Evolutionary conservation across 352 stramenopile genomes (phyloP), one percentile per base, ranked within the genome.

Genomic region (Pythium sukuiense): DNA sequence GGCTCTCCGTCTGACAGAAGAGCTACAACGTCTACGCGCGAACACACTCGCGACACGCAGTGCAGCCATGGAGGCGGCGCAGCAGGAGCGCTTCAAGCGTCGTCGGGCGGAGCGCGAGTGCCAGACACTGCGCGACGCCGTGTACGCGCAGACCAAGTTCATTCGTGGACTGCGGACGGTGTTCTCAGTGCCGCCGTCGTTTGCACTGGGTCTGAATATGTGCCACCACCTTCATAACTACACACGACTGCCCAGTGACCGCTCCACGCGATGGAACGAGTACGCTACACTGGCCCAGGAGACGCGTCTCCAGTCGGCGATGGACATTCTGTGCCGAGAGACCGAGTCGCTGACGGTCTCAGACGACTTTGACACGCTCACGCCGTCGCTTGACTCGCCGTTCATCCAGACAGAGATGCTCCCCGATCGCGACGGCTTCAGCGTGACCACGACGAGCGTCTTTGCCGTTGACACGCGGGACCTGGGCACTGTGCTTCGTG

Each of bases 401-500:
- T 59, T 45, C 48, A 52, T 58, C 33, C 48, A 64, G 30, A 55
- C 46, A 32, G 58, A 62, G 56, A 62, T 62, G 56, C 37, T 62
- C 8, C 56, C 56, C 14, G 56, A 62, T 41, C 14, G 8, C 33
- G n/a, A 49, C 12, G 58, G 58, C 30, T 65, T 59, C 26, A 70
- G 69, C 32, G 69, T 76, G 59, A 82, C 70, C n/a, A 76, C 72
- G 27, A 70, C 60, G 0, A 65, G 65, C 12, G 70, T 77, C 43
- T 82, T 75, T 48, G 69, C 72, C 13, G 67, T 82, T 60, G 74
- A 77, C 43, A 73, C 65, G 13, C 41, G 35, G 7, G 60, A 79
- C 48, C 55, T 74, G 8, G 63, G 61, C 5, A 73, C 48, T n/a
- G 58, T 64, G 13, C 58, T 79, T 29, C 43, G 63, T 9, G 69